Evolutionary conservation across 345 rosid species (phyloP), one percentile per base, ranked within the genome.

Genomic region (Nasturtium officinale): DNA sequence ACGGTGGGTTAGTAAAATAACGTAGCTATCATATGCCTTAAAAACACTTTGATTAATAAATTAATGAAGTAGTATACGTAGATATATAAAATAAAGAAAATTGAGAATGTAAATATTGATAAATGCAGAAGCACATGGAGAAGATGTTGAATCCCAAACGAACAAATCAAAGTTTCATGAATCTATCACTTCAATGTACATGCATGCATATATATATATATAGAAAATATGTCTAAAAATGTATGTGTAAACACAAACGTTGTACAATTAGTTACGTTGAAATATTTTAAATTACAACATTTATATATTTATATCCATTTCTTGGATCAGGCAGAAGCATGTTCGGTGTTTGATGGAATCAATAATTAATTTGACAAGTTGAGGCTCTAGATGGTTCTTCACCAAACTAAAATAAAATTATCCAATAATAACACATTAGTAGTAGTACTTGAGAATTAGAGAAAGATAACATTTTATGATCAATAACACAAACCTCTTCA

Each of bases 221-320:
- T 55, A 76, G 50, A 23, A 50, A 42, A n/a, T 11, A 46, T 76
- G 71, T 77, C 55, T 48, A 71, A 5, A 70, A 28, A 40, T 77
- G 72, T 71, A 71, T 65, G 80, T 71, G 72, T 71, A 71, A 64
- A 77, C 80, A 40, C 62, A 64, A 77, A 77, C 80, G 71, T 63
- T 55, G 70, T 55, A 43, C 57, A 46, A 46, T 50, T 28, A 40
- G 16, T 62, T 33, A 62, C 60, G 60, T 48, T 54, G 40, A 76
- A 26, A 62, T 69, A 65, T 54, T 52, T 15, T 45, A 35, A 21
- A 29, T 59, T 51, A 26, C 11, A 38, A 28, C 23, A 33, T 28
- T 26, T 53, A 17, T 18, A 50, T 65, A 77, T 16, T 17, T 29
- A 38, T 42, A 57, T 58, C 6, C 3, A 71, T 37, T 71, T 71